Conservation (phyloP, 805 yeast species). For the Candida maris region DNA sequence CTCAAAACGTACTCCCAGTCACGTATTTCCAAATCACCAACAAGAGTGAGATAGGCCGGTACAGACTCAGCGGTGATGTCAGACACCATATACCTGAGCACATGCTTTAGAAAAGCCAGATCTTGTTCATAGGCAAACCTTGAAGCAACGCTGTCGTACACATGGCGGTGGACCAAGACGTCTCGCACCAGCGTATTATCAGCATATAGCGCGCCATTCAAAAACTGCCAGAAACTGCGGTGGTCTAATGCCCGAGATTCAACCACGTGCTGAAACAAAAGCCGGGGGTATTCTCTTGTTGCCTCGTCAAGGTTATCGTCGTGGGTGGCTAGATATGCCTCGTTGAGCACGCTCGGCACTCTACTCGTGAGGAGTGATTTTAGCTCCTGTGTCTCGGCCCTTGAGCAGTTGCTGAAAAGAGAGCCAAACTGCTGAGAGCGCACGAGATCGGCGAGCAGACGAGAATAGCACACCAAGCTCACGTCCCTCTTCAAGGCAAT, state of each 20-base stretch:
- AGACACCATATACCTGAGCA: conserved; percentile 3
- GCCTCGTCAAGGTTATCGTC: conserved; percentile 5
- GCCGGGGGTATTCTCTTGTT: conserved; percentile 8
- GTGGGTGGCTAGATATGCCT: conserved; percentile 6
- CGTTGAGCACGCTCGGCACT: conserved; percentile 15
- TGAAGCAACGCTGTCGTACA: background rate
- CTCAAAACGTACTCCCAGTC: conserved; percentile 7
- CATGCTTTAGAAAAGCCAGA: conserved; percentile 5
- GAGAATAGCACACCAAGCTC: conserved; percentile 1
- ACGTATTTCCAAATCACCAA: conserved; percentile 4
- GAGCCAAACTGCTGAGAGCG: conserved; percentile 2
- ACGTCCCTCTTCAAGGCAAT: conserved; percentile 7
- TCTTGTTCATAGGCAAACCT: conserved; percentile 5
- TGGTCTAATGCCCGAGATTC: background rate
- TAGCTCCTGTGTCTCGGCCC: conserved; percentile 7
- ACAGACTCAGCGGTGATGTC: conserved; percentile 1
- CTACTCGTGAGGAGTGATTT: conserved; percentile 14
- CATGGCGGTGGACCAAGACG: conserved; percentile 4
- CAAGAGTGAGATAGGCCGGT: conserved; percentile 5
- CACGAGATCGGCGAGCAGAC: conserved; percentile 11
- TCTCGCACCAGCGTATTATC: conserved; percentile 1
- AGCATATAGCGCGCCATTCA: conserved; percentile 6
- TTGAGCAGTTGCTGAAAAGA: background rate
- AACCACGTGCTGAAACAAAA: conserved; percentile 1
- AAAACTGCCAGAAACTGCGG: conserved; percentile 13